Percentiles rank a stretch among this genome's conserved stretches.
These are phyloP conservation scores for sunflower (Helianthus annuus) DNA, from an alignment of 129 eudicot genomes.

Conservation along the genomic window DNA sequence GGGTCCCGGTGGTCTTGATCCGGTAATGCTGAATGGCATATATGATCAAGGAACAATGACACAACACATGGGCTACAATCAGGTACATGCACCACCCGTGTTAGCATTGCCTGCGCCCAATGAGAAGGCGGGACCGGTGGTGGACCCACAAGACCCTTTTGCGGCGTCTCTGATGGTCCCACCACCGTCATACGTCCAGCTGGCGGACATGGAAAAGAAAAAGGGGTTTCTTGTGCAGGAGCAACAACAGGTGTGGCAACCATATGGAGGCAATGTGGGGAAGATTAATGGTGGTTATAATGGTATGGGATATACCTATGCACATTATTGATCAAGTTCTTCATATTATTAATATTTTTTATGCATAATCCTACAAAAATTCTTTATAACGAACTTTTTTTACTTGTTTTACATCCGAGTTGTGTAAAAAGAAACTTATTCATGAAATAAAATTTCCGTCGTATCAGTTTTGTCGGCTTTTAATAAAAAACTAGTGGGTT, in stretches of 20 bases:
- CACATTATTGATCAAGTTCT: constrained; percentile 42
- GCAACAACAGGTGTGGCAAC: constrained; percentile 63
- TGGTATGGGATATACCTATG: constrained; percentile 52
- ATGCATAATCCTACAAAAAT: constrained; percentile 22
- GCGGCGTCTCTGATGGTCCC: constrained; percentile 70
- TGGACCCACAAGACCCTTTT: constrained; percentile 66
- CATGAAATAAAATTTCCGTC: constrained; percentile 16
- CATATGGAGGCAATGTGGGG: constrained; percentile 50
- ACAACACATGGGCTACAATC: constrained; percentile 18
- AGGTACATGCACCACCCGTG: constrained; percentile 35
- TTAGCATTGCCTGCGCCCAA: constrained; percentile 70
- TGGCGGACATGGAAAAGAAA: constrained; percentile 79
- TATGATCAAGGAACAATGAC: constrained; percentile 57
- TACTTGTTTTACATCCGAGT: constrained; percentile 28
- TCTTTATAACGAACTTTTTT: constrained; percentile 8
- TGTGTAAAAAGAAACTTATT: constrained; percentile 29
- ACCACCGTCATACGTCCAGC: constrained; percentile 76
- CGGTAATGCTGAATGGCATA: constrained; percentile 59
- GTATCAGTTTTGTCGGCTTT: constrained; percentile 21
- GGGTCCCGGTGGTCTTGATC: constrained; percentile 57
- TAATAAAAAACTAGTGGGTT: no score
- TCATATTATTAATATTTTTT: constrained; percentile 8
- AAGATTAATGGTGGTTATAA: constrained; percentile 42
- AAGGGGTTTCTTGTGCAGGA: constrained; percentile 58
- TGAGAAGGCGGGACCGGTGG: constrained; percentile 43